Conservation (phyloP, 2,329 filamentous ascomycete species). For the Dactylellina drechsleri region DNA sequence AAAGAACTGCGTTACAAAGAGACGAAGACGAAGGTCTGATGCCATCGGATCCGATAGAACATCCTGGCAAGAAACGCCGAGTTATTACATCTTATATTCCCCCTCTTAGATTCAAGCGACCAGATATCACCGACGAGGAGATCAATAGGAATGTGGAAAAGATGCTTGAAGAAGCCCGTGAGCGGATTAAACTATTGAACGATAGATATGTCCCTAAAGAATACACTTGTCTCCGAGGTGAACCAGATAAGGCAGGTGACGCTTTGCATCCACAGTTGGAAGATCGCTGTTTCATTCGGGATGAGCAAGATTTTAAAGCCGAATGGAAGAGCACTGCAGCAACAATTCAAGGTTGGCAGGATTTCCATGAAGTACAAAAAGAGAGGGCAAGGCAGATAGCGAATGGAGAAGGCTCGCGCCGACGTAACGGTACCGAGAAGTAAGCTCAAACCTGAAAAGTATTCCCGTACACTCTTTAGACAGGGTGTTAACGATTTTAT, state of each 20-base stretch:
- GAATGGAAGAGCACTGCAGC: slow-evolving; percentile 23
- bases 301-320: slow-evolving; percentile 13
- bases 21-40: slow-evolving; percentile 39
- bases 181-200: slow-evolving; percentile 17
- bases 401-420: slow-evolving; percentile 15
- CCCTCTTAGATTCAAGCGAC: slow-evolving; percentile 21
- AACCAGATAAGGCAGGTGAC: slow-evolving; percentile 8
- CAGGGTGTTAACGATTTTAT: too few relatives aligned
- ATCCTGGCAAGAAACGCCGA: slow-evolving; percentile 30
- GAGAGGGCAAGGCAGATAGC: not conserved
- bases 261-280: slow-evolving; percentile 4
- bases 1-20: slow-evolving; percentile 36
- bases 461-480: too few relatives aligned
- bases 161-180: slow-evolving; percentile 21
- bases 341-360: slow-evolving; percentile 24
- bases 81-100: slow-evolving; percentile 23
- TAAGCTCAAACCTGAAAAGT: not conserved
- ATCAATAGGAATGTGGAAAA: slow-evolving; percentile 11
- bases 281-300: slow-evolving; percentile 30
- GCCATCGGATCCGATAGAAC: not conserved
- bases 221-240: slow-evolving; percentile 27
- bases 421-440: slow-evolving; percentile 22
- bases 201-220: slow-evolving; percentile 17
- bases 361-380: slow-evolving; percentile 31
- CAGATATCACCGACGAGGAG: slow-evolving; percentile 24